Evolutionary conservation across 345 rosid species (phyloP), one percentile per base, ranked within the genome.

Genomic region (Syzygium aqueum): DNA sequence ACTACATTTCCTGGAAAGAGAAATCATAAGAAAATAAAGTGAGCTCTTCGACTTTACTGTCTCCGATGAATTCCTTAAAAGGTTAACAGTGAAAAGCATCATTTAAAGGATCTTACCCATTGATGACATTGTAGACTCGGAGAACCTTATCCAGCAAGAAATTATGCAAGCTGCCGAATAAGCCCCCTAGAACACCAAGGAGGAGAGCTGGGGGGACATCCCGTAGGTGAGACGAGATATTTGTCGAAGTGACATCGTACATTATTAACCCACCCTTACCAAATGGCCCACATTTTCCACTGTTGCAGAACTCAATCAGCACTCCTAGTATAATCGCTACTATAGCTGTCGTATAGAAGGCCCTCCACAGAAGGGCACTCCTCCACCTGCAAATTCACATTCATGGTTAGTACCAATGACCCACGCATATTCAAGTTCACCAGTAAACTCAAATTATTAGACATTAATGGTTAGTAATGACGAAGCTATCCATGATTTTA

Each of bases 221-320:
- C 49, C 53, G 50, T 6, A 97, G 86, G 93, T 95, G 96, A 90
- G 96, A 96, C 8, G 98, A 91, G 19, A 93, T 59, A 89, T 90
- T 90, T 77, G 88, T 92, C 77, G 99, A 96, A 88, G 93, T 94
- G 86, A 90, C 98, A 90, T 97, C 98, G 56, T 88, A 97, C 97
- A 95, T 94, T 86, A 97, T 97, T 53, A 97, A 90, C 59, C 99
- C 99, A 27, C 99, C 98, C 87, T 90, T 94, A 53, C 99, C 99
- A 92, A 97, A 97, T 88, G 94, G 90, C 28, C 98, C 98, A 52
- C 98, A 97, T 87, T 94, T 92, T 51, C 96, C 98, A 85, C 95
- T 94, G 84, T 92, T 88, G 86, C 99, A 97, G 77, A 95, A 89
- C 88, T 97, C 99, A 80, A 97, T 97, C 40, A 97, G 90, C 87